Base-by-base conservation (phyloP, 2,329 filamentous ascomycete genomes). In the Calonectria multiphialidica region DNA sequence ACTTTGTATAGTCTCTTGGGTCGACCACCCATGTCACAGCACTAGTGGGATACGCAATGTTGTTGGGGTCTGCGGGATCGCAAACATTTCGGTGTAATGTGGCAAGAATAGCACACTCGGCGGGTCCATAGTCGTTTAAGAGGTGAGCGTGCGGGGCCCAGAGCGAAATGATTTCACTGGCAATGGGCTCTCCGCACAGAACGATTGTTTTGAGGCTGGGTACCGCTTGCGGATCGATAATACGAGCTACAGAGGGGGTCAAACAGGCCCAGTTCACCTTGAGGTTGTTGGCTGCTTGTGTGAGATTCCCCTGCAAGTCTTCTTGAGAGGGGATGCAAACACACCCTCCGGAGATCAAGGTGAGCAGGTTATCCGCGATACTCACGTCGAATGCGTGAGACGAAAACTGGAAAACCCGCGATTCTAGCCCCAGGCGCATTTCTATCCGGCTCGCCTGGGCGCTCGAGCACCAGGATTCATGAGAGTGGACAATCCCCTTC, bases 401-500 rank as follows among this genome's bases (percentile, higher is more conserved):
- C 5, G 66, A 65, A 33, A 74, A 75, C 21, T 75, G 72, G 1
- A 74, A 16, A 5, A 57, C 69, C 10, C 70, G 59, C 65, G 30
- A n/a, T 37, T 10, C 23, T 68, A 40, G 37, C 65, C 8, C 57
- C 30, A 16, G 65, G 42, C 16, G 16, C 9, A 44, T 7, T 10
- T 15, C 40, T 7, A 44, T 5, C 30, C 59, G 7, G 49, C 21
- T 10, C 37, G 42, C 2, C 72, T 61, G 0, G 71, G 53, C 2
- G 63, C 44, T 28, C 45, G 68, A 23, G 47, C 40, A 44, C 40
- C 40, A 44, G 15, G 62, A 59, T 7, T 62, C 28, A 49, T 80
- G 79, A 4, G 72, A 65, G 21, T 79, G 59, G 9, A 75, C 53
- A 15, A 75, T 70, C 12, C 76, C 79, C 33, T 80, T 81, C 2